Percentiles rank a stretch among this genome's conserved stretches.
Evolutionary conservation across 2,329 filamentous ascomycete genomes (phyloP).

Genomic region (Pseudonectria foliicola): DNA sequence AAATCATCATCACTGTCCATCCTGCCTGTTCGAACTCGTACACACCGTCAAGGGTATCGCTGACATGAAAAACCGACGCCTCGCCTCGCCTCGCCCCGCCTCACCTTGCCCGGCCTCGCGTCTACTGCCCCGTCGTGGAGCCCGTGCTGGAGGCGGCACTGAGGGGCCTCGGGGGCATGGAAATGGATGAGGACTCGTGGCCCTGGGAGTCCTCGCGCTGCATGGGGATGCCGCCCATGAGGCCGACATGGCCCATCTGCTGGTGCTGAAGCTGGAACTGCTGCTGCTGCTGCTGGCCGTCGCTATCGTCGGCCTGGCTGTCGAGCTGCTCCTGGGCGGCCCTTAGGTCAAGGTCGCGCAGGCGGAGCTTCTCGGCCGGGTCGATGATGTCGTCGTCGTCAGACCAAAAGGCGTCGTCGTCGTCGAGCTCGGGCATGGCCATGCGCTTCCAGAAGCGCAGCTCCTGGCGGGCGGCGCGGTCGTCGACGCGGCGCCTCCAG

Average conservation of each 20-base stretch:
- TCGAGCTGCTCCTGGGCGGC: conserved; percentile 33
- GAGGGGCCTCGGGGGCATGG: conserved; percentile 28
- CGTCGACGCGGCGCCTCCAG: conserved; percentile 47
- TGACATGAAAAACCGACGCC: conserved; percentile 18
- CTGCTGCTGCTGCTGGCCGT: conserved; percentile 22
- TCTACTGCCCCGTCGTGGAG: conserved; percentile 30
- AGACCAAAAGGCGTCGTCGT: conserved; percentile 56
- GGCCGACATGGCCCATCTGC: no score
- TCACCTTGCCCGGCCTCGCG: not conserved
- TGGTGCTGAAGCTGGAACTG: conserved; percentile 12
- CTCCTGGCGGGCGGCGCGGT: conserved; percentile 48
- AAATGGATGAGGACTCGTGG: conserved; percentile 21
- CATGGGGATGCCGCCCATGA: conserved; percentile 33
- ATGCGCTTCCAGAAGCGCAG: conserved; percentile 60
- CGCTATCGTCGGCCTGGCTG: conserved; percentile 27
- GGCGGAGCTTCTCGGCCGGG: conserved; percentile 49
- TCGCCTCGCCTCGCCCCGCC: conserved; percentile 1
- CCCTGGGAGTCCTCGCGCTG: conserved; percentile 28
- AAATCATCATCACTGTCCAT: no score
- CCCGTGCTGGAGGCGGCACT: conserved; percentile 38
- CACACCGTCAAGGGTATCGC: conserved; percentile 17
- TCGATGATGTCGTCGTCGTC: conserved; percentile 60
- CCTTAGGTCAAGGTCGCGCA: conserved; percentile 43
- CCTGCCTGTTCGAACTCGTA: no score
- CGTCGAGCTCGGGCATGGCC: conserved; percentile 53